Evolutionary conservation across 768 basidiomycete species (phyloP), one percentile per base, ranked within the genome.

Genomic region (Cytidiella melzeri): DNA sequence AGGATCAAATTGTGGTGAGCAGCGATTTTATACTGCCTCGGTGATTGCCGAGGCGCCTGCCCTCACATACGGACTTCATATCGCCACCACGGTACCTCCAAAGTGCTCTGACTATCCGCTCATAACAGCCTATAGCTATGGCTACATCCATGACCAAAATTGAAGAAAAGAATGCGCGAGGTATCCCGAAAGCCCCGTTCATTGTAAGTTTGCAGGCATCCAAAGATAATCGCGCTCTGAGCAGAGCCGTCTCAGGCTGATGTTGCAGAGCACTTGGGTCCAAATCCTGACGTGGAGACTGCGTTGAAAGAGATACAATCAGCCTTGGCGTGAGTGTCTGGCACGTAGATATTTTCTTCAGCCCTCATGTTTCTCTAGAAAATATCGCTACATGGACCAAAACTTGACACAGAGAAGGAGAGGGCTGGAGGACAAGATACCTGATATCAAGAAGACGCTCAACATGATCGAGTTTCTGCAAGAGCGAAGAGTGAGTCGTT

Each of bases 361-460:
- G 13, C 18, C 25, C 19, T 13, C 10, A 24, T n/a, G n/a, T n/a
- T n/a, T n/a, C n/a, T 23, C 61, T 70, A 99, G 95, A 59, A 98
- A 99, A 75, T 98, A 99, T 73, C 87, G 89, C 43, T 97, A 95
- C 69, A 98, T 99, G 95, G 95, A 98, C 57, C 70, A 80, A 13
- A 93, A 82, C 62, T 73, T 94, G 43, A 72, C 82, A 5, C 86
- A 92, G 61, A 79, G 93, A 41, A 75, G 87, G 46, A 75, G 75
- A 45, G 81, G 85, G 15, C 74, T 97, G 4, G 87, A 93, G 57
- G 88, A 91, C 53, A 98, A 99, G 75, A 93, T 97, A 30, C 94
- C 95, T 0, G 96, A 99, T 65, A 92, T 98, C 61, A 80, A 79
- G 59, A 92, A 93, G 71, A 97, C 94, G 2, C 69, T 99, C 38